These are phyloP conservation scores for Aspergillus panamensis DNA, from an alignment of 495 filamentous ascomycete species.

Conservation along the genomic window DNA sequence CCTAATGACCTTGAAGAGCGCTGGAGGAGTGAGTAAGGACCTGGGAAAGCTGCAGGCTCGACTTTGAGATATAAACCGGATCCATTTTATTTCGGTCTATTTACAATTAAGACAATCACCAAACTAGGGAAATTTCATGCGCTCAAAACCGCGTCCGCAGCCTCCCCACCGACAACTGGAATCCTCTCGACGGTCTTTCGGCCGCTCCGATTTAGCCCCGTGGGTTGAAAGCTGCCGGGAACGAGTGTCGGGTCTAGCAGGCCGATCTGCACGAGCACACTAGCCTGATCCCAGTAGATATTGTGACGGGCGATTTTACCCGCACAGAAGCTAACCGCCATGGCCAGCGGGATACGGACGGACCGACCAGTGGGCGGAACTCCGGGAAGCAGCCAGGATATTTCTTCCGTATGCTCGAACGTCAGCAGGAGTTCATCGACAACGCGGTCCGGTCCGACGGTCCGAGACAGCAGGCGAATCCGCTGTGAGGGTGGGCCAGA, in stretches of 20 bases:
- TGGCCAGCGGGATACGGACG: constrained; percentile 65
- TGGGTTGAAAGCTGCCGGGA: constrained; percentile 35
- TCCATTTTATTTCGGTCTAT: not conserved
- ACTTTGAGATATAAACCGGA: not conserved
- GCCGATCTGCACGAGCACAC: constrained; percentile 71
- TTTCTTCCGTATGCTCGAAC: constrained; percentile 66
- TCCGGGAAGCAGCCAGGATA: constrained; percentile 77
- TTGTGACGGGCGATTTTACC: constrained; percentile 73
- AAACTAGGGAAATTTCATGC: not conserved
- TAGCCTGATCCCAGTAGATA: constrained; percentile 83
- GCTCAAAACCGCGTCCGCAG: constrained; percentile 12
- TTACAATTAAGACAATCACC: not conserved
- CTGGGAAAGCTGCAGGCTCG: constrained; percentile 15
- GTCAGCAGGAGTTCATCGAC: constrained; percentile 55
- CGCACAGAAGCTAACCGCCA: constrained; percentile 68
- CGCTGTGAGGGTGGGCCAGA: constrained; percentile 59
- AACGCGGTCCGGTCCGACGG: constrained; percentile 55
- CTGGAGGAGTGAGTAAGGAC: constrained; percentile 61
- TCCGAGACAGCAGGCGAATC: constrained; percentile 68
- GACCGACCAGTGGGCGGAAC: constrained; percentile 64
- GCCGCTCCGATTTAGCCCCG: constrained; percentile 27
- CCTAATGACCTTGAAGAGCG: constrained; percentile 66
- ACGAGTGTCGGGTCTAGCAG: constrained; percentile 60
- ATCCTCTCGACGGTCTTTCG: constrained; percentile 25
- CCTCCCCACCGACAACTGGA: constrained; percentile 23